These are phyloP conservation scores for Trichosporon inkin DNA, from an alignment of 1,284 basidiomycete genomes.

Conservation along the genomic window DNA sequence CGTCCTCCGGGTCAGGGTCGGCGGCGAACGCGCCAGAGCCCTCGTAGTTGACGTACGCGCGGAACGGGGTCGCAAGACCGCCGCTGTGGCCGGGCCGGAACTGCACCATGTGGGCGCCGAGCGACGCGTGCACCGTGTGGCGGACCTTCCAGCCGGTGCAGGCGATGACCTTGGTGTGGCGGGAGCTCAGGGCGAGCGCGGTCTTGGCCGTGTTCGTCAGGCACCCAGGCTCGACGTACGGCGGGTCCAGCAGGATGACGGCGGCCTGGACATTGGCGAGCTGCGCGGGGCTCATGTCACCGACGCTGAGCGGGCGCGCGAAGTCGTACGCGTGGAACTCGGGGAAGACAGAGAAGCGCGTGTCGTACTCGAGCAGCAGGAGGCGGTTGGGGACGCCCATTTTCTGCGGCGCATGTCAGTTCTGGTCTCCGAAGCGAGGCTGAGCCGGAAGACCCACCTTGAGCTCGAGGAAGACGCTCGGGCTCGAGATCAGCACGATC, in stretches of 20 bases:
- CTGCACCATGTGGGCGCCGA: conserved; percentile 7
- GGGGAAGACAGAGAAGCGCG: conserved; percentile 18
- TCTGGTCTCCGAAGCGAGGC: background rate
- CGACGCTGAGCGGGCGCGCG: conserved; percentile 10
- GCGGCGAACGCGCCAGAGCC: background rate
- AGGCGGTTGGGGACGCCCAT: conserved; percentile 17
- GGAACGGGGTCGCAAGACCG: conserved; percentile 18
- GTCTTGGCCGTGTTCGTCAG: conserved; percentile 11
- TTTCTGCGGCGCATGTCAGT: conserved; percentile 3
- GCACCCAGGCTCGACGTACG: conserved; percentile 16
- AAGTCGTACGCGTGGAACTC: conserved; percentile 19
- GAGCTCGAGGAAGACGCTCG: conserved; percentile 12
- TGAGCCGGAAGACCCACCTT: conserved; percentile 6
- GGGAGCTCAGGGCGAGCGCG: background rate
- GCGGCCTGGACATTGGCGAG: background rate
- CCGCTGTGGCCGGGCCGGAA: conserved; percentile 18
- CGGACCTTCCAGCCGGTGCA: conserved; percentile 17
- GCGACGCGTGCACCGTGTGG: background rate
- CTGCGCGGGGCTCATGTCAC: background rate
- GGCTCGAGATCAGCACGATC: conserved; percentile 13
- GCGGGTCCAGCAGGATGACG: conserved; percentile 15
- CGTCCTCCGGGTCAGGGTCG: conserved; percentile 10
- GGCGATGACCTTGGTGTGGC: conserved; percentile 11
- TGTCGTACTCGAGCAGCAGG: conserved; percentile 18
- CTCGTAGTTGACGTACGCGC: conserved; percentile 17